Percentiles rank a stretch among this genome's conserved stretches.
These are phyloP conservation scores for Cladophialophora exuberans DNA, from an alignment of 2,329 filamentous ascomycete species.

Conservation along the genomic window DNA sequence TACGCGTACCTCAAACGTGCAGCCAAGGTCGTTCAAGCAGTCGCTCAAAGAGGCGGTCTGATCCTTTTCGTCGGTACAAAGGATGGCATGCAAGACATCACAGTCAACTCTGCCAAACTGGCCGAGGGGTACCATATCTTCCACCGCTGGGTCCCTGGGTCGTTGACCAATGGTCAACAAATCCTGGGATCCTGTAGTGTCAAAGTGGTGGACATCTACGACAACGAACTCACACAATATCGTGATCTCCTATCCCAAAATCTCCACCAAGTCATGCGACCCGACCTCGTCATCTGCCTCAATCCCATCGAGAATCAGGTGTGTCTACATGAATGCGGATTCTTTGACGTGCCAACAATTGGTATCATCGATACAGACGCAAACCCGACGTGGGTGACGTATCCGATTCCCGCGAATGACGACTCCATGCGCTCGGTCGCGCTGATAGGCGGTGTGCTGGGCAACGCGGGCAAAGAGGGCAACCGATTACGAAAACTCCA, in stretches of 20 bases:
- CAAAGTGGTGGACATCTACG: slow-evolving; percentile 77
- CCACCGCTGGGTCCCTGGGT: slow-evolving; percentile 87
- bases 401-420: slow-evolving; percentile 95
- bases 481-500: slow-evolving; percentile 67
- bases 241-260: slow-evolving; percentile 60
- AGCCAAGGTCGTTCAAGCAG: slow-evolving; percentile 87
- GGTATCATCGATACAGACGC: slow-evolving; percentile 92
- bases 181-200: slow-evolving; percentile 73
- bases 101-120: slow-evolving; percentile 78
- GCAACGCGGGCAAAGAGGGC: slow-evolving; percentile 79
- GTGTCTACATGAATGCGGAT: slow-evolving; percentile 84
- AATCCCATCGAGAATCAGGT: slow-evolving; percentile 94
- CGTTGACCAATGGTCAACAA: slow-evolving; percentile 89
- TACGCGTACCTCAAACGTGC: slow-evolving; percentile 89
- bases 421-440: slow-evolving; percentile 85
- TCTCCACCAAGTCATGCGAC: slow-evolving; percentile 69
- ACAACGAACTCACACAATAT: slow-evolving; percentile 67
- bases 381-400: slow-evolving; percentile 92
- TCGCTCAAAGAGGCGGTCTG: slow-evolving; percentile 78
- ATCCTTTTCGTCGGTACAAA: slow-evolving; percentile 91
- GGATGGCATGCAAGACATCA: slow-evolving; percentile 75
- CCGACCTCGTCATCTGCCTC: slow-evolving; percentile 88
- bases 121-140: slow-evolving; percentile 85
- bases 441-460: slow-evolving; percentile 82
- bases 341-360: slow-evolving; percentile 89